Base-by-base conservation (phyloP, 208 protist species). In the Leishmania amazonensis region DNA sequence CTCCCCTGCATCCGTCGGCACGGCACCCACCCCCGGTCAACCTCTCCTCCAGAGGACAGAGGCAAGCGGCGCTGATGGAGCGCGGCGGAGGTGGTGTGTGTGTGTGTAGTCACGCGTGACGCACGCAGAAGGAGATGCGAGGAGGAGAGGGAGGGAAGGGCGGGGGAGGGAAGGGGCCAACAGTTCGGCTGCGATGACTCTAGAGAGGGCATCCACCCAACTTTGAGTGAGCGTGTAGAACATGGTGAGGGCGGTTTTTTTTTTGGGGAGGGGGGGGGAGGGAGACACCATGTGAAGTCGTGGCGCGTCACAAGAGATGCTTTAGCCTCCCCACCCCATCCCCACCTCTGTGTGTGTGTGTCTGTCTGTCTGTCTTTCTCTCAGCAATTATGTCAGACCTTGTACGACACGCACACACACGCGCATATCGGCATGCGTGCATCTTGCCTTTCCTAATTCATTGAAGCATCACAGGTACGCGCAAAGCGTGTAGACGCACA, bases 151-250 rank as follows among this genome's bases (percentile, higher is more conserved):
- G 7, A 81, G 51, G 40, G 13, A 45, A 79, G 42, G 31, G 38
- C 1, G 51, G 45, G 53, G 58, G 24, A 67, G n/a, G 47, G 45
- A 62, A 45, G 47, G 8, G 60, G 38, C 49, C 42, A 60, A 38
- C 57, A 38, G 75, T 70, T 84, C 75, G 76, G 75, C 81, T 75
- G 40, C 81, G 75, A 84, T 80, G 81, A 84, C 81, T 84, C 81
- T 84, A 84, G 54, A 76, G 73, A 80, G 71, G 81, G 81, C 81
- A 49, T 31, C 17, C 40, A 31, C 8, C 40, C 35, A 28, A 5
- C 21, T 51, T 31, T 24, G 40, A 11, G 40, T 28, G 40, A 28
- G 68, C 13, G 62, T 31, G 28, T 68, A 7, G 7, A 24, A 31
- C 5, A 40, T 24, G 13, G 31, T 9, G 62, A 35, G 31, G 31